Percentiles rank a stretch among this genome's conserved stretches.
These are phyloP conservation scores for Rubus parviflorus DNA, from an alignment of 306 rosid species.

Conservation along the genomic window DNA sequence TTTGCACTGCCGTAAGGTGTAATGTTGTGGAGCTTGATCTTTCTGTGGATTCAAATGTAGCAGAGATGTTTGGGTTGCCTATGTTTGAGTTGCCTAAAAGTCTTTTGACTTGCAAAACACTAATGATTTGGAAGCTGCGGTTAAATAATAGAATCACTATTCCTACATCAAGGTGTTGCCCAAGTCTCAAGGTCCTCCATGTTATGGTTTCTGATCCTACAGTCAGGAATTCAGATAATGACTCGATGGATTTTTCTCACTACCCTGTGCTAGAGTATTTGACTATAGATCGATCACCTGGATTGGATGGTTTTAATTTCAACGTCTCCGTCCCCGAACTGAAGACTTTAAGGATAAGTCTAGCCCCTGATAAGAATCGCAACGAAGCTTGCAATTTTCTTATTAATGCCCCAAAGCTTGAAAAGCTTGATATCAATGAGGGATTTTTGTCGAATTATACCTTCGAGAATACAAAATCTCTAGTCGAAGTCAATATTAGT, in stretches of 20 bases:
- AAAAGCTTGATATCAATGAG: background rate
- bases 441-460: background rate
- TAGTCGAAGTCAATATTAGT: background rate
- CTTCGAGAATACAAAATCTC: background rate
- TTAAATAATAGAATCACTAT: background rate
- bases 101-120: background rate
- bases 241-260: conserved; percentile 6
- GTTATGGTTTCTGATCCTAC: background rate
- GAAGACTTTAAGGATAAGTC: background rate
- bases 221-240: too few relatives aligned
- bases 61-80: too few relatives aligned
- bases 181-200: background rate
- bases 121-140: background rate
- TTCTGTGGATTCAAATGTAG: background rate
- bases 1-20: background rate
- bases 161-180: background rate
- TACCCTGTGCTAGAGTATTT: background rate
- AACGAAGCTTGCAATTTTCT: background rate
- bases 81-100: background rate
- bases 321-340: background rate
- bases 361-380: background rate
- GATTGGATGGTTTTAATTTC: background rate
- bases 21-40: conserved; percentile 1
- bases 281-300: background rate
- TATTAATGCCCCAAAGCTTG: background rate